Conservation (phyloP, 768 basidiomycete species). For the Auricularia heimuer region DNA sequence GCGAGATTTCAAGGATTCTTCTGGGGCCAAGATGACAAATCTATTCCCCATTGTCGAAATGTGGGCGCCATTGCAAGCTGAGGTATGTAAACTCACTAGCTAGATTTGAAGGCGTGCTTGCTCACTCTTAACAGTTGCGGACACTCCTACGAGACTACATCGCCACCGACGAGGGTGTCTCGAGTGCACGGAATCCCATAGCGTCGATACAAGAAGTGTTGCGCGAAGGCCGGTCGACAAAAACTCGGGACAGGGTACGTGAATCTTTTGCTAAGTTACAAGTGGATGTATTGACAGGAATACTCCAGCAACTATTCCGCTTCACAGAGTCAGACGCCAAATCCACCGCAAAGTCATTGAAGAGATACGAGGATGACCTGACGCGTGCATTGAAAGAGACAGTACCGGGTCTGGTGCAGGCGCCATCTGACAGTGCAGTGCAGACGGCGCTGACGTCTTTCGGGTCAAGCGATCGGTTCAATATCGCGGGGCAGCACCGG, state of each 20-base stretch:
- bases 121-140: constrained; percentile 48
- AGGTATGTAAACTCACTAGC: constrained; percentile 41
- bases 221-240: constrained; percentile 61
- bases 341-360: constrained; percentile 53
- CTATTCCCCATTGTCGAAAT: constrained; percentile 79
- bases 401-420: constrained; percentile 86
- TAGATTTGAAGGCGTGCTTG: constrained; percentile 4
- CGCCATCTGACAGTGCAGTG: constrained; percentile 44
- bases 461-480: constrained; percentile 63
- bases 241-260: constrained; percentile 61
- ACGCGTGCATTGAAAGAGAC: constrained; percentile 76
- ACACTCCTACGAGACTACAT: constrained; percentile 81
- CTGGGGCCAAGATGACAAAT: constrained; percentile 62
- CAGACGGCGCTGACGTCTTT: constrained; percentile 43
- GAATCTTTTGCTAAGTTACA: neutral
- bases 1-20: constrained; percentile 83
- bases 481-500: constrained; percentile 69
- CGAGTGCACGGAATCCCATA: constrained; percentile 77
- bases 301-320: constrained; percentile 67
- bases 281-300: neutral
- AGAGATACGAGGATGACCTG: constrained; percentile 74
- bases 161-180: constrained; percentile 78
- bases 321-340: constrained; percentile 86
- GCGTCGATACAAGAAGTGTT: constrained; percentile 91
- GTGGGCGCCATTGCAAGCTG: constrained; percentile 80